Evolutionary conservation across 495 filamentous ascomycete species (phyloP).

Genomic region (Penicillium atrosanguineum): DNA sequence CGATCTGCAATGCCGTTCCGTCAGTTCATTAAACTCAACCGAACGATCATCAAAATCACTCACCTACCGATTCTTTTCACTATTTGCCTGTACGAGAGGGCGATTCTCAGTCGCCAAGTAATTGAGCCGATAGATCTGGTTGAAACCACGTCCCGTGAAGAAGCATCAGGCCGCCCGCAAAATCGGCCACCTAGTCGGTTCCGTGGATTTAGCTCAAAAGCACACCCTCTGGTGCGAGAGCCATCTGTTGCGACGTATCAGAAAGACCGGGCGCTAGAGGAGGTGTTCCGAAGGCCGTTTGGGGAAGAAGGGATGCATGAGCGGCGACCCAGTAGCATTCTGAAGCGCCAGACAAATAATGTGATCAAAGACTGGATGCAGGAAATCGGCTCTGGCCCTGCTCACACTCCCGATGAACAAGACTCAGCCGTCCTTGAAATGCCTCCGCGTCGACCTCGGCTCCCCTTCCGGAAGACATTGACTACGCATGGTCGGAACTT

Average conservation of each 20-base stretch:
- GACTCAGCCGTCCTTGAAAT: slow-evolving; percentile 59
- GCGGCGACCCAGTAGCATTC: slow-evolving; percentile 52
- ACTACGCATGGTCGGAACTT: slow-evolving; percentile 43
- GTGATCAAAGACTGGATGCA: slow-evolving; percentile 89
- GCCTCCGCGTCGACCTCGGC: slow-evolving; percentile 29
- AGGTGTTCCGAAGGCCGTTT: slow-evolving; percentile 75
- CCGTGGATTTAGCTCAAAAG: slow-evolving; percentile 63
- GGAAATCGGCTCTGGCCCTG: slow-evolving; percentile 60
- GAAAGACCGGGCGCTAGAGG: slow-evolving; percentile 87
- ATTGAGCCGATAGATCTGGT: slow-evolving; percentile 75
- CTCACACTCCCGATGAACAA: slow-evolving; percentile 62
- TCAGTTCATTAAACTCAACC: slow-evolving; percentile 76
- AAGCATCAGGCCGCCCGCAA: slow-evolving; percentile 27
- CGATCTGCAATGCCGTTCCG: slow-evolving; percentile 75
- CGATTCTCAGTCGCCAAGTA: slow-evolving; percentile 63
- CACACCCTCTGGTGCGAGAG: slow-evolving; percentile 65
- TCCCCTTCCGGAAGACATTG: slow-evolving; percentile 32
- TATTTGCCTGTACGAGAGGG: slow-evolving; percentile 84
- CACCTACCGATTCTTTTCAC: slow-evolving; percentile 82
- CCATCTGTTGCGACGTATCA: slow-evolving; percentile 81
- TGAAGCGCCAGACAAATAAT: slow-evolving; percentile 65
- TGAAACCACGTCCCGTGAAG: slow-evolving; percentile 40
- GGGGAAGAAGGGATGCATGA: slow-evolving; percentile 39
- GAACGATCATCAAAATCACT: slow-evolving; percentile 82
- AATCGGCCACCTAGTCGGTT: slow-evolving; percentile 49